Base-by-base conservation (phyloP, 192 early-diverging fungal species). In the Chytriomyces hyalinus region DNA sequence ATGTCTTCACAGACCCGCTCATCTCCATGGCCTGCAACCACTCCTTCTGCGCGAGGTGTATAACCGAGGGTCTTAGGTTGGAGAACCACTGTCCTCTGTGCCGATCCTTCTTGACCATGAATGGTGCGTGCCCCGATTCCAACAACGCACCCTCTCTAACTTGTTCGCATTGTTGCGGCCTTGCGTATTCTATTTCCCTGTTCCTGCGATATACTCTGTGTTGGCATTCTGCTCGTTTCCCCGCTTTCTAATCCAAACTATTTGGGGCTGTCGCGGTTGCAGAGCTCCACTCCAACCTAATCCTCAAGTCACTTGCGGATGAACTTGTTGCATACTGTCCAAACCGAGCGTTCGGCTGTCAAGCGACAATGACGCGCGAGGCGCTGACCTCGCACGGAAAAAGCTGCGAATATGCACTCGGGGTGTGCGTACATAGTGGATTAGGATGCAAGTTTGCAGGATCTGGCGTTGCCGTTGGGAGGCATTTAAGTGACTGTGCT, bases 211-310 rank as follows among this genome's bases (percentile, higher is more conserved):
- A 26, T 36, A 36, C 36, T 36, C 36, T 36, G 36, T 36, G 4
- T 36, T 36, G 36, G 36, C 36, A 36, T 36, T 36, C 28, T 36
- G 28, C 28, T 36, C 28, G 28, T 36, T 36, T 36, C 36, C 36
- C 36, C 36, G 36, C 36, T 36, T 36, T 36, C 36, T 36, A 36
- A 36, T 36, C 4, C 36, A 36, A 36, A 36, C 36, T 36, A 36
- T 36, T 36, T 36, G 3, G 36, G 28, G 36, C 36, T 36, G 36
- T 36, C 36, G 36, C 36, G 1, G 36, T 36, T 51, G 5, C 28
- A 85, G 88, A 91, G 76, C 79, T 89, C 49, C 90, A 91, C 68
- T 79, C 88, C 4, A 91, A 91, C 68, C 80, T 91, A 4, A 87
- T 86, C 2, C 70, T 91, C 36, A 78, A 81, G 43, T 76, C 82